Conservation (phyloP, 352 stramenopile genomes). For the Phytophthora pluvialis region DNA sequence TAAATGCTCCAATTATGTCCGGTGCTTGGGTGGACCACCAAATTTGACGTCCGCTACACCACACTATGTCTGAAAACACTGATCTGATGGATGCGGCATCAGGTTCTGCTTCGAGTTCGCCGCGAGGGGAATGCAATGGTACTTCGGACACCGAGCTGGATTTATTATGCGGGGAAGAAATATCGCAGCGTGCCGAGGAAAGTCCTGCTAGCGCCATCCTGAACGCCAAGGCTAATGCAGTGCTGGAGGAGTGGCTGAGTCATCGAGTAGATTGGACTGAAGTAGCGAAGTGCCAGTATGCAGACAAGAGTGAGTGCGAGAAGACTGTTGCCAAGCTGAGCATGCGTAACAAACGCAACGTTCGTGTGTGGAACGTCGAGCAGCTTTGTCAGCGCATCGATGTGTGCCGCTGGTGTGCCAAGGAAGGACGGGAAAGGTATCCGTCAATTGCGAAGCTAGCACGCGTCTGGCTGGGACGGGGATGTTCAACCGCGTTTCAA, state of each 20-base stretch:
- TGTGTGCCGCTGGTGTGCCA: too few relatives aligned
- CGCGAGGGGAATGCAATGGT: not conserved
- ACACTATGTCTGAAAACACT: too few relatives aligned
- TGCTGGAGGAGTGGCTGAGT: not conserved
- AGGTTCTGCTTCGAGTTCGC: not conserved
- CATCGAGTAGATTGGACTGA: not conserved
- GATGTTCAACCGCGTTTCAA: too few relatives aligned
- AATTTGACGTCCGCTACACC: too few relatives aligned
- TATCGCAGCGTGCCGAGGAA: not conserved
- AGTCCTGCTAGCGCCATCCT: not conserved
- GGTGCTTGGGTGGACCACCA: too few relatives aligned
- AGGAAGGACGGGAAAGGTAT: too few relatives aligned
- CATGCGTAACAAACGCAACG: not conserved
- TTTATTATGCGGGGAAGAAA: constrained; percentile 1
- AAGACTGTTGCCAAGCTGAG: not conserved
- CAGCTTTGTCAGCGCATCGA: too few relatives aligned
- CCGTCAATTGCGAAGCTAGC: too few relatives aligned
- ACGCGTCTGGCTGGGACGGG: too few relatives aligned
- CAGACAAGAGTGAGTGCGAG: not conserved
- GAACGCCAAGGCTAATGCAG: constrained; percentile 1
- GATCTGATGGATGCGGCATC: too few relatives aligned
- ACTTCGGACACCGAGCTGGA: not conserved
- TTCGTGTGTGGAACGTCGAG: constrained; percentile 4
- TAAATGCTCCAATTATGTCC: too few relatives aligned
- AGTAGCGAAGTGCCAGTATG: not conserved